Conservation (phyloP, 106 monocot genomes). For the Platanthera zijinensis region DNA sequence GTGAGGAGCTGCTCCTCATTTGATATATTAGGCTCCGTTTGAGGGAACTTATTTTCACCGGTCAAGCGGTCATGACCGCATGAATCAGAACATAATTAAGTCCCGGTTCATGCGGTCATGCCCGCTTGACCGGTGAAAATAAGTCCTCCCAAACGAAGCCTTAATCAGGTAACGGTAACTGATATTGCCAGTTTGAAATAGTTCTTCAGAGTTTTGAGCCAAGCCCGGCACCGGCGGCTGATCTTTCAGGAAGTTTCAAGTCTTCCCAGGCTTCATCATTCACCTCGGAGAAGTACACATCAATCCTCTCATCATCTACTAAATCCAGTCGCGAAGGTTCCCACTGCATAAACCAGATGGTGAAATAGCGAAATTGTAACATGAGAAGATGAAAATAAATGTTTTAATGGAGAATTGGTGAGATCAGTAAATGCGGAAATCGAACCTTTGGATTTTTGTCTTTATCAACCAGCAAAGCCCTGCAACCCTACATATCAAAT, state of each 20-base stretch:
- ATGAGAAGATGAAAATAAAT: not conserved
- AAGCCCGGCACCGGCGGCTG: not conserved
- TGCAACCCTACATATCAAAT: slow-evolving; percentile 49
- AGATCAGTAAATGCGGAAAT: not conserved
- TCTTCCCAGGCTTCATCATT: slow-evolving; percentile 71
- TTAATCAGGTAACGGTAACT: not conserved
- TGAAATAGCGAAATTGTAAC: not conserved
- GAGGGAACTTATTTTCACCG: no score
- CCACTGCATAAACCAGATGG: slow-evolving; percentile 48
- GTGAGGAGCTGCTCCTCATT: no score
- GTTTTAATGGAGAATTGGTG: not conserved
- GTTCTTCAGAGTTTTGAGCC: slow-evolving; percentile 39
- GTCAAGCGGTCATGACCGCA: no score
- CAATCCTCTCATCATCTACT: slow-evolving; percentile 46
- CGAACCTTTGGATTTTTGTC: slow-evolving; percentile 85
- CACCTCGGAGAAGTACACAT: slow-evolving; percentile 42
- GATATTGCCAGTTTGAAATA: not conserved
- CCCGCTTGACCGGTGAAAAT: no score
- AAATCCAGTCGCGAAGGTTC: slow-evolving; percentile 61
- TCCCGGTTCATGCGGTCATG: no score
- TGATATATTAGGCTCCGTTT: no score
- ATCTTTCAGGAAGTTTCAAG: slow-evolving; percentile 45
- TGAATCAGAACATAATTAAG: no score
- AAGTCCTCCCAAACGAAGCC: no score
- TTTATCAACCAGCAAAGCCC: slow-evolving; percentile 81